phyloP scores from a whole-genome alignment of 169 alveolate species.

The Hammondia hammondi region DNA sequence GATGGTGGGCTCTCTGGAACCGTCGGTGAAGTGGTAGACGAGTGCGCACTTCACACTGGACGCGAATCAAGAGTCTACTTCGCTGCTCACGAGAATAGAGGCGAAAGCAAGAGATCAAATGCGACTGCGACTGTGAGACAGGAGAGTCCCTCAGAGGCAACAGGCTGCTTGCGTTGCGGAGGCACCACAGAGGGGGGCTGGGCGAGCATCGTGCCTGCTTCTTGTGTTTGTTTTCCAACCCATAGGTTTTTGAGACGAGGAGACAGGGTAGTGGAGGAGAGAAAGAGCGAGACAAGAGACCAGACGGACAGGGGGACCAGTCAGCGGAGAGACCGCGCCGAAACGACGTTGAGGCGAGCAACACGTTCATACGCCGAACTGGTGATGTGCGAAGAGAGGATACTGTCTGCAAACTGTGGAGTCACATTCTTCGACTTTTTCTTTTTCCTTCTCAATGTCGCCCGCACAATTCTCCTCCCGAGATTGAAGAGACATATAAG shows the following conservation, averaged over 20 bases:
- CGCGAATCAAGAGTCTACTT: too few species aligned
- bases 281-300: background rate
- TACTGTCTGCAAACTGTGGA: slow-evolving; percentile 40
- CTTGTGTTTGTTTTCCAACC: background rate
- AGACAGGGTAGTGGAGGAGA: background rate
- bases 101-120: too few species aligned
- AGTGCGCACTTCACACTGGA: too few species aligned
- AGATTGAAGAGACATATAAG: background rate
- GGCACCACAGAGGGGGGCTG: too few species aligned
- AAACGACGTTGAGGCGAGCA: background rate
- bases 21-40: too few species aligned
- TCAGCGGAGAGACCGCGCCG: background rate
- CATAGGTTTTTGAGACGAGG: background rate
- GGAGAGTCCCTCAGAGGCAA: too few species aligned
- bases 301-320: background rate
- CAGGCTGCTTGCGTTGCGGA: too few species aligned
- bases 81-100: too few species aligned
- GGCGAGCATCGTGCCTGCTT: background rate
- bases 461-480: background rate
- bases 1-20: too few species aligned
- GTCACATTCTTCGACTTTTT: background rate
- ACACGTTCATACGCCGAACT: background rate
- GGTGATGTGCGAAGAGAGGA: background rate
- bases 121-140: too few species aligned
- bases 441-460: slow-evolving; percentile 20